Base-by-base conservation (phyloP, 371 early-diverging fungal species). In the Dinochytrium kinnereticum region DNA sequence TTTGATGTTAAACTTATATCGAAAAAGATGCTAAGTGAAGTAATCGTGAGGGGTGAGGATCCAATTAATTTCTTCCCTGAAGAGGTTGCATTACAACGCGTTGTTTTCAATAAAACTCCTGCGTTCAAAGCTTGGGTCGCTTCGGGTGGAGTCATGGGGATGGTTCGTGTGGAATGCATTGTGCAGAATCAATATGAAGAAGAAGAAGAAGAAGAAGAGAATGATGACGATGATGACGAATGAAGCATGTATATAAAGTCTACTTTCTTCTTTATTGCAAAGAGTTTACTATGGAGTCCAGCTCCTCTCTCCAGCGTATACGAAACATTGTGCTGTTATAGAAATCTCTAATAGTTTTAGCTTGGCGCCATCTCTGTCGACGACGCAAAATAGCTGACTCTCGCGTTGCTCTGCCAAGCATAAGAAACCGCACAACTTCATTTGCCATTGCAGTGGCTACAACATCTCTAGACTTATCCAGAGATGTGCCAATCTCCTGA, bases 61-160 rank as follows among this genome's bases (percentile, higher is more conserved):
- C 61, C 61, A 1, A 36, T 61, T 15, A 26, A 55, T 33, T 75
- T 78, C 40, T 77, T 69, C 57, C 57, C 59, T 7, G 76, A 69
- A 1, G 79, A 81, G 33, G 76, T 81, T 17, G 75, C 77, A 17
- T 70, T 81, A 15, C 81, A 81, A 40, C 44, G 66, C 66, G 68
- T 78, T 40, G 64, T 49, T 38, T 81, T 75, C 68, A 77, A 77
- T 59, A 64, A 67, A 1, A 72, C 74, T 49, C 17, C 15, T 3
- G 17, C 21, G 31, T 26, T 53, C 31, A 21, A 50, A 7, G 3
- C 31, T 0, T 66, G 67, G 79, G 39, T 80, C 53, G 79, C 80
- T 7, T 70, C 78, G 1, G 82, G 70, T 15, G 83, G 80, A 7
- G 71, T 71, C 19, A 66, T 69, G 10, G 83, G 81, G 17, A 69